phyloP scores from a whole-genome alignment of 768 basidiomycete species.

The Gymnopilus junonius region DNA sequence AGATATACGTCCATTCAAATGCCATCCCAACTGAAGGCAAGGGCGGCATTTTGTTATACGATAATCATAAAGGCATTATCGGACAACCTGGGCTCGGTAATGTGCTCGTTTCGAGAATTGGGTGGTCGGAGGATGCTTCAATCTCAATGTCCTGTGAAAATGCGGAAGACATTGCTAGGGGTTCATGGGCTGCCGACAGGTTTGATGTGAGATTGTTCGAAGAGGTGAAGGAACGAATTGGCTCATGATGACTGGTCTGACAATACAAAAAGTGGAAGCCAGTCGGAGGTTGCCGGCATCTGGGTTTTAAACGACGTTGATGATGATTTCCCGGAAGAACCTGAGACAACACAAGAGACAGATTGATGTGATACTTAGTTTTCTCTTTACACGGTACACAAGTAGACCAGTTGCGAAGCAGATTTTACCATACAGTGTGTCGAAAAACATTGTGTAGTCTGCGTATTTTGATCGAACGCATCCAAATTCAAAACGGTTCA shows the following conservation, averaged over 20 bases:
- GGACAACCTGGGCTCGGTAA: neutral
- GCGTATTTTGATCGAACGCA: no score
- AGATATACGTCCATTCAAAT: slow-evolving; percentile 5
- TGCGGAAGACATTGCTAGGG: neutral
- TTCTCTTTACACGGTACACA: no score
- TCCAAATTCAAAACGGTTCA: no score
- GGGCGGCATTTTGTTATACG: neutral
- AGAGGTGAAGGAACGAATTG: neutral
- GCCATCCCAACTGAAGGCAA: neutral
- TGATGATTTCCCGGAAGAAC: neutral
- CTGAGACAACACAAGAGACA: neutral
- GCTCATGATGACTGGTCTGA: neutral
- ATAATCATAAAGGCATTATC: neutral
- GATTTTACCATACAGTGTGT: no score
- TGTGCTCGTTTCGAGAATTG: neutral
- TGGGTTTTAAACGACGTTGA: neutral
- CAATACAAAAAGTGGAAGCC: neutral
- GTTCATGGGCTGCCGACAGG: slow-evolving; percentile 5
- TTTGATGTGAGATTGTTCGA: slow-evolving; percentile 7
- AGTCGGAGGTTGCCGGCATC: neutral
- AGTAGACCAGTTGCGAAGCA: no score
- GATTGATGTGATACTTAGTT: neutral
- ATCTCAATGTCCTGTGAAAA: neutral
- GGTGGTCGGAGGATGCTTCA: slow-evolving; percentile 5
- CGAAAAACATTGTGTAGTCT: no score